Conservation (phyloP, 768 basidiomycete species). For the Pluteus cervinus region DNA sequence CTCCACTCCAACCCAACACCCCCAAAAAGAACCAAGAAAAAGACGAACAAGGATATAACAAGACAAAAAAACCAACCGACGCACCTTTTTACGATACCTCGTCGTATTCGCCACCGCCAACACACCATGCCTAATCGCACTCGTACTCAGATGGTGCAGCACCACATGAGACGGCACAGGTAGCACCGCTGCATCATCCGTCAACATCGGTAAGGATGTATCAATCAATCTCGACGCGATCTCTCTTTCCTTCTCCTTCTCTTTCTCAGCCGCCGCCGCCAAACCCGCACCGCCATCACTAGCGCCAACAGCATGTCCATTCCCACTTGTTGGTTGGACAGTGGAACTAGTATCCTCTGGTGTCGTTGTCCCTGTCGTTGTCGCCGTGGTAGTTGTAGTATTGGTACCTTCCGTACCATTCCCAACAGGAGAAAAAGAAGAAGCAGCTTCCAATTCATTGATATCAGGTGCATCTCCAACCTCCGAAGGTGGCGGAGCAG, state of each 20-base stretch:
- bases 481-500: conserved; percentile 23
- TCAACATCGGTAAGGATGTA: conserved; percentile 37
- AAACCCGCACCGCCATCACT: background rate
- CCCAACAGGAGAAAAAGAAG: too few species aligned
- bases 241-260: conserved; percentile 23
- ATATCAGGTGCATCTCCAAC: conserved; percentile 12
- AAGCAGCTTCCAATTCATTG: background rate
- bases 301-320: background rate
- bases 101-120: conserved; percentile 90
- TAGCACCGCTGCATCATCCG: conserved; percentile 86
- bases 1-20: too few species aligned
- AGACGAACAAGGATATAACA: too few species aligned
- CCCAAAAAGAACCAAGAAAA: too few species aligned
- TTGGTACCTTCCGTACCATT: too few species aligned
- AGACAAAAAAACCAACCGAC: conserved; percentile 12
- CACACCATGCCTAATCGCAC: conserved; percentile 91
- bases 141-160: conserved; percentile 90
- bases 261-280: conserved; percentile 3
- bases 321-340: background rate
- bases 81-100: conserved; percentile 86
- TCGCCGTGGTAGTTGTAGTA: conserved; percentile 5
- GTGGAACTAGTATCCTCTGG: conserved; percentile 6
- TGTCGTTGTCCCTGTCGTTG: conserved; percentile 6
- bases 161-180: conserved; percentile 94
- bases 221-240: conserved; percentile 33